Base-by-base conservation (phyloP, 1,284 basidiomycete genomes). In the Sporisorium sorghi region DNA sequence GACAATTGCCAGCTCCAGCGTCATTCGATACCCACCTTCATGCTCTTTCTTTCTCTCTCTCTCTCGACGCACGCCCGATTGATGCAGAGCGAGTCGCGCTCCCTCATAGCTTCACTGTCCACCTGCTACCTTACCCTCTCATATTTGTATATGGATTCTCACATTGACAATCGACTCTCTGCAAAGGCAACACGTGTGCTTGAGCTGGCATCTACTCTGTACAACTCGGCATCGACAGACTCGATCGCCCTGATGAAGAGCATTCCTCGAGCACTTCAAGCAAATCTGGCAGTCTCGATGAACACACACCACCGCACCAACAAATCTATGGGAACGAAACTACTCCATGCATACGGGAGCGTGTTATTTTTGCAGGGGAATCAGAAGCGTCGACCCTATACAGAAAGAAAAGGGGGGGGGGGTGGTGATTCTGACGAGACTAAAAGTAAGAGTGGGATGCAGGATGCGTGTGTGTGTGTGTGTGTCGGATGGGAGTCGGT, bases 261-360 rank as follows among this genome's bases (percentile, higher is more conserved):
- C n/a, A n/a, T n/a, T n/a, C n/a, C n/a, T n/a, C n/a, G n/a, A n/a
- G n/a, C 28, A 30, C 28, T 30, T 30, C 28, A 30, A n/a, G n/a
- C n/a, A n/a, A n/a, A n/a, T n/a, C n/a, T n/a, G n/a, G n/a, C 11
- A 17, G 4, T 4, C 35, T 37, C 35, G 17, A 17, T 4, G 15
- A 15, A 17, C 35, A 15, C 15, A 37, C 12, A 37, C 15, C 30
- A 35, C 10, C 33, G 11, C 33, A 35, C 3, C 10, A 3, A 12
- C 9, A 37, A 17, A 35, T 37, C 47, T 61, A 24, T 64, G 49
- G 44, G 60, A 65, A 65, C 68, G 46, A 65, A 71, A 65, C 58
- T 64, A 49, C 67, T 70, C 67, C 67, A 57, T 53, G 56, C 59
- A 40, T 30, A 58, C 26, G 53, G 57, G 61, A 70, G 67, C 42